Evolutionary conservation across 2,329 filamentous ascomycete species (phyloP), one percentile per base, ranked within the genome.

Genomic region (Torrubiella hemipterigena): DNA sequence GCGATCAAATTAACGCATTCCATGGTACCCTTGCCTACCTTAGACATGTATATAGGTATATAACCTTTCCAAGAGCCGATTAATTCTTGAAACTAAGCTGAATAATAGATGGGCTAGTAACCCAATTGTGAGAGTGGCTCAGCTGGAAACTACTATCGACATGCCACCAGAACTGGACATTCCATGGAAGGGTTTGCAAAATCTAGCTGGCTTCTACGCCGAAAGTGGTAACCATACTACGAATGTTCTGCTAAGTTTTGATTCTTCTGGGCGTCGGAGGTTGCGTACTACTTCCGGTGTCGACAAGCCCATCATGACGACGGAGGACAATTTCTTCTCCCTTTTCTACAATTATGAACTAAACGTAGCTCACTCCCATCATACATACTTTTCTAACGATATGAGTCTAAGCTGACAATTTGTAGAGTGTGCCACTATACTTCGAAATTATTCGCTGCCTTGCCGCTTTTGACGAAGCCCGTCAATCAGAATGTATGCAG

Each of bases 41-140:
- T 10, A 29, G 27, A 18, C 27, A 29, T 29, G 27, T 17, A 16
- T 29, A 17, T 17, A 15, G 27, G 14, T 29, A 17, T 7, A 29
- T 29, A 10, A 14, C 27, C 17, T 14, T 29, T 3, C 14, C 18
- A 17, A 18, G n/a, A n/a, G 27, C 27, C 6, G 27, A 14, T 7
- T 17, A 29, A n/a, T n/a, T n/a, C 27, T 12, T 17, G 27, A 16
- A 29, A 17, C 9, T 29, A 6, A 29, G 17, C 15, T 10, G 10
- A 7, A 17, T 29, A n/a, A 14, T 17, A 10, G 15, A 9, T 17
- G 27, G 11, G 15, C 17, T 29, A 18, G 15, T 17, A 29, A 29
- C 17, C n/a, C n/a, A n/a, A n/a, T n/a, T n/a, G n/a, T n/a, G n/a
- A n/a, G n/a, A n/a, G n/a, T n/a, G n/a, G n/a, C n/a, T n/a, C n/a